phyloP scores from a whole-genome alignment of 2,329 filamentous ascomycete genomes.

The Colletotrichum cereale region DNA sequence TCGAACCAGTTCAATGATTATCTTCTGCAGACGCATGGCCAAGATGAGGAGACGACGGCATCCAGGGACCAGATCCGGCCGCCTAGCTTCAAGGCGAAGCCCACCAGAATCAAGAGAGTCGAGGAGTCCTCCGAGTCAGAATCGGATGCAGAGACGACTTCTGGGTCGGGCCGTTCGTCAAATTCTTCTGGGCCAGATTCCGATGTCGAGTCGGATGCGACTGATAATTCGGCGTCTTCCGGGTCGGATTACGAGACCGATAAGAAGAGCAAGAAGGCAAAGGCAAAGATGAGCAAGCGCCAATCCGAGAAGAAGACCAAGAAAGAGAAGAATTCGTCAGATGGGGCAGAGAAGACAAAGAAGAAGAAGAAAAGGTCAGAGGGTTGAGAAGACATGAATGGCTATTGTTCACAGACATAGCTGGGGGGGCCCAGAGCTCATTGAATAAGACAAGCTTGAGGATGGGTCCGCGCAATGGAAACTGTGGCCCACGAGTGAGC shows the following conservation, averaged over 20 bases:
- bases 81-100: neutral
- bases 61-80: neutral
- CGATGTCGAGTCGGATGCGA: neutral
- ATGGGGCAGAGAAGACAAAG: neutral
- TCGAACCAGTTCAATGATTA: constrained; percentile 24
- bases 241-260: neutral
- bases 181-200: neutral
- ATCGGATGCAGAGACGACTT: neutral
- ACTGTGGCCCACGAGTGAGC: neutral
- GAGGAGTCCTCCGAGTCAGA: neutral
- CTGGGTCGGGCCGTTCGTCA: neutral
- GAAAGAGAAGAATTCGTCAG: neutral
- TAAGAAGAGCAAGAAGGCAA: neutral
- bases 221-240: neutral
- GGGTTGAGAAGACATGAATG: neutral
- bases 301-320: neutral
- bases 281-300: neutral
- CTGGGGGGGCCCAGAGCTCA: neutral
- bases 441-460: neutral
- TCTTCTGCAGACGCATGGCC: constrained; percentile 7
- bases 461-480: neutral
- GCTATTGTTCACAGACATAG: neutral
- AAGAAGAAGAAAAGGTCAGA: neutral
- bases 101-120: neutral
- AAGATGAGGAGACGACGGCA: neutral